Evolutionary conservation across 768 basidiomycete species (phyloP), one percentile per base, ranked within the genome.

Genomic region (Rhizopogon salebrosus): DNA sequence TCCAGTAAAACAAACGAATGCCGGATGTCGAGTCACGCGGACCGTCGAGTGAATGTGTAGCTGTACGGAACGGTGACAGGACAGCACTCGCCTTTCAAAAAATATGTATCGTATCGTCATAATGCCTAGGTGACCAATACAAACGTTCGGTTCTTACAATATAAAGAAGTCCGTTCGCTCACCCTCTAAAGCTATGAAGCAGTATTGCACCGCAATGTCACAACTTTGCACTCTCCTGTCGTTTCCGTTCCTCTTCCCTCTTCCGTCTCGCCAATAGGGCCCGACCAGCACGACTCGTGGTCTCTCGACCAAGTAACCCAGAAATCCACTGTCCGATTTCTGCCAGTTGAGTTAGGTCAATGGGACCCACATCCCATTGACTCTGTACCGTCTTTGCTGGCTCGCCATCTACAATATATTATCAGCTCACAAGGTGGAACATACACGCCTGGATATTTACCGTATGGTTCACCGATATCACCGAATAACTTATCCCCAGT

Each of bases 241-340:
- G 31, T 46, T 46, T 46, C 2, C 18, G 45, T 23, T 46, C 9
- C 45, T 23, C 20, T 46, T 77, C 72, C 39, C 75, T 67, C 43
- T 64, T 62, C 57, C 70, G 70, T 51, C 75, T 74, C 14, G 88
- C 83, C 52, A 80, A 70, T 54, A 87, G 69, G 9, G 92, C 93
- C 54, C 79, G 78, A 0, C 87, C 92, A 1, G 84, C 91, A 13
- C 91, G 77, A 64, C 90, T 93, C 29, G 79, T 82, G 59, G 82
- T 92, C 57, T 80, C 74, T 54, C 84, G 72, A 1, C 83, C 82
- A 6, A 97, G 72, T 52, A 74, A 63, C 54, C 79, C 75, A 29
- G 82, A 85, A 51, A 95, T 84, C 94, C 93, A 97, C 66, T 78
- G 83, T 0, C 93, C 94, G 31, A 85, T 83, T 41, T 85, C 82